phyloP scores from a whole-genome alignment of 352 stramenopile genomes.

The Sclerospora graminicola region DNA sequence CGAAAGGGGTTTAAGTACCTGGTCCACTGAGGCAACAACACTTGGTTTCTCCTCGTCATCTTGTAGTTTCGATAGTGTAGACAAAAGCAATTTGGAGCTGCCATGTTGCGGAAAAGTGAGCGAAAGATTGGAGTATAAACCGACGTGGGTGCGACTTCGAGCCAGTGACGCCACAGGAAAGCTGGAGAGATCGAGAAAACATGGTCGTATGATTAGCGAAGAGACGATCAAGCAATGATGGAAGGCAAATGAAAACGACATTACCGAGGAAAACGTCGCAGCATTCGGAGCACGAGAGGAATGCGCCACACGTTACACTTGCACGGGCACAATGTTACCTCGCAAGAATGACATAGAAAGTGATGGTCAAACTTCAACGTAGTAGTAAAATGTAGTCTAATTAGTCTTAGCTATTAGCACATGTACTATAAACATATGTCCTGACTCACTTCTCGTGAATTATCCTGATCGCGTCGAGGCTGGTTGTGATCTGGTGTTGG shows the following conservation, averaged over 20 bases:
- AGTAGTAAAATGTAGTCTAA: too few relatives aligned
- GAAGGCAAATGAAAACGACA: background rate
- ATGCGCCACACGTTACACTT: slow-evolving; percentile 3
- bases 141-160: slow-evolving; percentile 1
- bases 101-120: background rate
- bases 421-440: too few relatives aligned
- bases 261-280: slow-evolving; percentile 20
- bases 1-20: background rate
- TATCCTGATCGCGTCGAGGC: too few relatives aligned
- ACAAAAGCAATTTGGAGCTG: slow-evolving; percentile 16
- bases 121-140: background rate
- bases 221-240: background rate
- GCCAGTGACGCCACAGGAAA: slow-evolving; percentile 7
- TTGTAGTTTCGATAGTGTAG: slow-evolving; percentile 6
- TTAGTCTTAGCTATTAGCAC: too few relatives aligned
- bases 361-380: too few relatives aligned
- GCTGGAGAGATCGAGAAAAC: slow-evolving; percentile 1
- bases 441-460: too few relatives aligned
- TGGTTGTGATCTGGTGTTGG: too few relatives aligned
- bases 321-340: too few relatives aligned
- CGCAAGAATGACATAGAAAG: too few relatives aligned
- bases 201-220: background rate
- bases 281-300: slow-evolving; percentile 6
- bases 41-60: slow-evolving; percentile 7
- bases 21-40: background rate